Evolutionary conservation across 768 basidiomycete species (phyloP).

Genomic region (Agaricus subrufescens): DNA sequence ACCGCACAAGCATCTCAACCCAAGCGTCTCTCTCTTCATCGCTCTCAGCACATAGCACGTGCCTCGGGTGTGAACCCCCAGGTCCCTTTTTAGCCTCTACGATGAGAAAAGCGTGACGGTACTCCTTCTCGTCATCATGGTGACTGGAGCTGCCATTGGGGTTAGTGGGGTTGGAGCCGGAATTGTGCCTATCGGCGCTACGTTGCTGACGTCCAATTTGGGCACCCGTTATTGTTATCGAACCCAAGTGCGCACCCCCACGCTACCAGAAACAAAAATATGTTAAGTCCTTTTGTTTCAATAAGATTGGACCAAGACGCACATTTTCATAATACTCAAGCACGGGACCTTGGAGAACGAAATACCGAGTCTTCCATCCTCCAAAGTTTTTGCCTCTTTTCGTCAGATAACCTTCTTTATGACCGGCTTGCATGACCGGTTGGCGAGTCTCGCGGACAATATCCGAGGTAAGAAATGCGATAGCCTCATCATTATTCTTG

Average conservation of each 20-base stretch:
- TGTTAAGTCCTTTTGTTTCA: not conserved
- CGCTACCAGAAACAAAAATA: slow-evolving; percentile 38
- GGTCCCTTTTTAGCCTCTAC: slow-evolving; percentile 82
- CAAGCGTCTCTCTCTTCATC: slow-evolving; percentile 90
- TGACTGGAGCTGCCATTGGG: slow-evolving; percentile 10
- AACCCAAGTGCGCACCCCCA: slow-evolving; percentile 87
- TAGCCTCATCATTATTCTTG: slow-evolving; percentile 85
- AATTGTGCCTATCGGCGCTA: slow-evolving; percentile 11
- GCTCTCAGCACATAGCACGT: slow-evolving; percentile 95
- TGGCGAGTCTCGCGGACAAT: slow-evolving; percentile 72
- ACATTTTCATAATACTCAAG: slow-evolving; percentile 96
- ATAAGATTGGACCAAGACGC: slow-evolving; percentile 29
- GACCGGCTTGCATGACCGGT: slow-evolving; percentile 73
- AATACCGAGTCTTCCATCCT: slow-evolving; percentile 95
- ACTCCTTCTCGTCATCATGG: slow-evolving; percentile 85
- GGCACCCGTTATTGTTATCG: slow-evolving; percentile 86
- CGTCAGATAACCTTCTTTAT: slow-evolving; percentile 94
- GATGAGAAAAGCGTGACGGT: slow-evolving; percentile 95
- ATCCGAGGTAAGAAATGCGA: slow-evolving; percentile 90
- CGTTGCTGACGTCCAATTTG: slow-evolving; percentile 95
- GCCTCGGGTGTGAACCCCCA: slow-evolving; percentile 66
- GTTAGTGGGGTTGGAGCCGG: not conserved
- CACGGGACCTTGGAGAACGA: slow-evolving; percentile 85
- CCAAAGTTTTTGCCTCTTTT: slow-evolving; percentile 98
- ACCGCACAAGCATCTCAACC: slow-evolving; percentile 91